Evolutionary conservation across 495 filamentous ascomycete species (phyloP).

Genomic region (Talaromyces stipitatus): DNA sequence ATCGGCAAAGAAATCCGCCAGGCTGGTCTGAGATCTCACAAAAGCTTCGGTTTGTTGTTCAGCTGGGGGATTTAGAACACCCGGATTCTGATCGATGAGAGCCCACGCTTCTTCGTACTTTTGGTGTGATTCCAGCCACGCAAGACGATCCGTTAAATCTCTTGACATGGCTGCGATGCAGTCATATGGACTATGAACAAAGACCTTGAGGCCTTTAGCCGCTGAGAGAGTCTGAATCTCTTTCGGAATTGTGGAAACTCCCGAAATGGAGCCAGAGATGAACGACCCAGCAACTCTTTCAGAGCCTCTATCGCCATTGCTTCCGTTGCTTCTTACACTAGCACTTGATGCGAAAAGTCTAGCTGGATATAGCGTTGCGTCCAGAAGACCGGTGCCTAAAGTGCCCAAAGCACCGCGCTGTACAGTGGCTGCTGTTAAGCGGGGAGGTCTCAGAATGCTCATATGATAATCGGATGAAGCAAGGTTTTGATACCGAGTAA

Average conservation of each 20-base stretch:
- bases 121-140: conserved; percentile 73
- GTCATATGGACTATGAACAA: conserved; percentile 94
- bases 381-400: conserved; percentile 59
- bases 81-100: conserved; percentile 73
- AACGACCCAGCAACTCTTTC: conserved; percentile 35
- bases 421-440: conserved; percentile 46
- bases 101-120: conserved; percentile 83
- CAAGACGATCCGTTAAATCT: conserved; percentile 74
- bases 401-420: conserved; percentile 63
- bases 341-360: conserved; percentile 80
- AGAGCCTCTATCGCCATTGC: conserved; percentile 46
- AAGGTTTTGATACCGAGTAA: conserved; percentile 77
- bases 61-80: conserved; percentile 28
- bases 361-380: conserved; percentile 76
- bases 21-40: conserved; percentile 42
- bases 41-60: conserved; percentile 54
- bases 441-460: conserved; percentile 69
- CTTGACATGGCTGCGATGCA: conserved; percentile 80
- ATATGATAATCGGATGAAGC: conserved; percentile 92
- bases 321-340: conserved; percentile 68
- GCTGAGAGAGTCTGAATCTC: conserved; percentile 36
- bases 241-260: conserved; percentile 25
- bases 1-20: conserved; percentile 74
- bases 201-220: conserved; percentile 78
- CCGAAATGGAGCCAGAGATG: conserved; percentile 24